Percentiles rank a stretch among this genome's conserved stretches.
Conservation (phyloP, 192 early-diverging fungal species). For the Paraglomus occultum region DNA sequence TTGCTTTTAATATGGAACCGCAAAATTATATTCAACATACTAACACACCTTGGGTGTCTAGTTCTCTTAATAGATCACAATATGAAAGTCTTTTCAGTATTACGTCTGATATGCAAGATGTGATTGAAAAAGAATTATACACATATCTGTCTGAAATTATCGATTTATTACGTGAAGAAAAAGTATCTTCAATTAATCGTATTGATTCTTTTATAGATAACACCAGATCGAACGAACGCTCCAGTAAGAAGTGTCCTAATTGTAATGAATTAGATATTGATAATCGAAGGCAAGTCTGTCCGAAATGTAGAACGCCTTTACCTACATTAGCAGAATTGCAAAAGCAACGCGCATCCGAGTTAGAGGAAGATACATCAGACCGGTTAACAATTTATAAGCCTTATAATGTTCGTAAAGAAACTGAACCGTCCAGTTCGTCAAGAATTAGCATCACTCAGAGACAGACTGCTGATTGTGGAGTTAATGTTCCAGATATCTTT, state of each 20-base stretch:
- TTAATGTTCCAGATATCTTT: slow-evolving; percentile 5
- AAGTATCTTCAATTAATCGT: not conserved
- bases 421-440: not conserved
- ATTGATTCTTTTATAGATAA: not conserved
- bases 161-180: not conserved
- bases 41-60: not conserved
- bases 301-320: not conserved
- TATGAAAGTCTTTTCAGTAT: not conserved
- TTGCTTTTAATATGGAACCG: not conserved
- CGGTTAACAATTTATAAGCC: not conserved
- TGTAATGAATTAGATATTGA: slow-evolving; percentile 4
- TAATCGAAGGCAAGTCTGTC: too few relatives aligned
- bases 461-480: not conserved
- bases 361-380: not conserved
- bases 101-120: slow-evolving; percentile 8
- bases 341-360: not conserved
- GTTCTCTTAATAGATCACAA: not conserved
- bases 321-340: not conserved
- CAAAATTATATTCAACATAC: not conserved
- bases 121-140: not conserved
- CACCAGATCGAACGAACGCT: too few relatives aligned
- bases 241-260: not conserved
- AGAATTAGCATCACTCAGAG: slow-evolving; percentile 17
- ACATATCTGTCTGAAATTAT: not conserved
- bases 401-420: not conserved